phyloP scores from a whole-genome alignment of 331 rosid species.

The Arachis monticola region DNA sequence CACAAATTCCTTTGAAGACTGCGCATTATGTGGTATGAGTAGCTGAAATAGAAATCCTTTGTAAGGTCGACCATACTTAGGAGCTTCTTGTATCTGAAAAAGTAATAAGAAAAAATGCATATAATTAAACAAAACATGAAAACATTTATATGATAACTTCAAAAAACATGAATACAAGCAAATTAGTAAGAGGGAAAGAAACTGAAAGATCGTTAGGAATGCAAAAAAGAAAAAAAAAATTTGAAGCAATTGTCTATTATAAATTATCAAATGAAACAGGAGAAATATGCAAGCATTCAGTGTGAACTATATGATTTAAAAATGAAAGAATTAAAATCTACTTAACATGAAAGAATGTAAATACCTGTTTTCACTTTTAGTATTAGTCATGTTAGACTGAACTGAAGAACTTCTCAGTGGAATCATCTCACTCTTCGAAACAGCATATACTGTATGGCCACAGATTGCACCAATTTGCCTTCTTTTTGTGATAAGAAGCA shows the following conservation, averaged over 20 bases:
- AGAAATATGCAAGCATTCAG: slow-evolving; percentile 30
- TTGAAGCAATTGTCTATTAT: background rate
- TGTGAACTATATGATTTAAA: slow-evolving; percentile 8
- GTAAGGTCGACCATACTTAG: slow-evolving; percentile 81
- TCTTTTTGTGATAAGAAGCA: slow-evolving; percentile 77
- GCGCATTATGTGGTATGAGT: slow-evolving; percentile 80
- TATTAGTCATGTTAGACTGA: slow-evolving; percentile 52
- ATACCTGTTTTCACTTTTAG: slow-evolving; percentile 89
- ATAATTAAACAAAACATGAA: slow-evolving; percentile 34
- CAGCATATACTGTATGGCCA: slow-evolving; percentile 72
- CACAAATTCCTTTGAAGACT: slow-evolving; percentile 76
- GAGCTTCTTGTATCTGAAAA: slow-evolving; percentile 86
- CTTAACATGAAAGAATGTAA: slow-evolving; percentile 60
- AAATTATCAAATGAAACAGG: slow-evolving; percentile 12
- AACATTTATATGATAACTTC: background rate
- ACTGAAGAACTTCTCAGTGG: slow-evolving; percentile 65
- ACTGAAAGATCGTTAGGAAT: slow-evolving; percentile 1
- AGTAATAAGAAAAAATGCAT: slow-evolving; percentile 33
- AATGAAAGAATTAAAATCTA: slow-evolving; percentile 43
- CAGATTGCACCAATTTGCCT: slow-evolving; percentile 77
- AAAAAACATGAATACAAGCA: background rate
- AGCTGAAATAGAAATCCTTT: slow-evolving; percentile 93
- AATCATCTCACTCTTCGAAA: slow-evolving; percentile 77
- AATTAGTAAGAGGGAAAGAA: background rate
- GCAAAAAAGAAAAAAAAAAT: slow-evolving; percentile 1